phyloP scores from a whole-genome alignment of 1,139 yeast genomes.

The Tardiomyces blankii region DNA sequence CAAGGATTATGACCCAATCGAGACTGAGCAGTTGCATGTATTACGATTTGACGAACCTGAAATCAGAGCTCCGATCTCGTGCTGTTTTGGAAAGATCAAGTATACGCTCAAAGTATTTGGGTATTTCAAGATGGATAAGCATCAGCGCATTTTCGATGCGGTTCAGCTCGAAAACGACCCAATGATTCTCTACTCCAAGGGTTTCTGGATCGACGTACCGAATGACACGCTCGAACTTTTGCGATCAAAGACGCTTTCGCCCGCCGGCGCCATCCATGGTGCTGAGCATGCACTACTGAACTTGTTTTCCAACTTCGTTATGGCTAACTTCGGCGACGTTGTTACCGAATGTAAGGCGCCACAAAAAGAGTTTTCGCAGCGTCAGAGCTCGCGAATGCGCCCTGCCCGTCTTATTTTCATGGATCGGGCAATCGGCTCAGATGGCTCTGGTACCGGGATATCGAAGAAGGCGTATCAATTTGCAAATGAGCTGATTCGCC shows the following conservation, averaged over 20 bases:
- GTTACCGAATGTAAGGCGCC: conserved; percentile 96
- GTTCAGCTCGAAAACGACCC: conserved; percentile 92
- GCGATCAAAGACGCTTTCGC: conserved; percentile 43
- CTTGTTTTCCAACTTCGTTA: conserved; percentile 53
- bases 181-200: conserved; percentile 52
- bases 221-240: conserved; percentile 46
- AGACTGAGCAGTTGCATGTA: conserved; percentile 37
- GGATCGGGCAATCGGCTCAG: conserved; percentile 65
- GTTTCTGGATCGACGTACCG: conserved; percentile 89
- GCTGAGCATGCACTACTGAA: conserved; percentile 87
- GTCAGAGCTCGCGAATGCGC: conserved; percentile 56
- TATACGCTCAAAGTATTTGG: conserved; percentile 81
- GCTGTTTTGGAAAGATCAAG: conserved; percentile 51
- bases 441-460: conserved; percentile 60
- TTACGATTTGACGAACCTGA: neutral
- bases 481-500: conserved; percentile 49
- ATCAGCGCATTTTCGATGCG: conserved; percentile 73
- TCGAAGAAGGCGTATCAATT: conserved; percentile 70
- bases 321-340: conserved; percentile 60
- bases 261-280: conserved; percentile 94
- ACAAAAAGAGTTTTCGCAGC: conserved; percentile 76
- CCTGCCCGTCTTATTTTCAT: conserved; percentile 81
- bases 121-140: conserved; percentile 71
- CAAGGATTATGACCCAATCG: conserved; percentile 82
- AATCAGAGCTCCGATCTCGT: neutral